Conservation (phyloP, 495 filamentous ascomycete genomes). For the Podospora pseudopauciseta region DNA sequence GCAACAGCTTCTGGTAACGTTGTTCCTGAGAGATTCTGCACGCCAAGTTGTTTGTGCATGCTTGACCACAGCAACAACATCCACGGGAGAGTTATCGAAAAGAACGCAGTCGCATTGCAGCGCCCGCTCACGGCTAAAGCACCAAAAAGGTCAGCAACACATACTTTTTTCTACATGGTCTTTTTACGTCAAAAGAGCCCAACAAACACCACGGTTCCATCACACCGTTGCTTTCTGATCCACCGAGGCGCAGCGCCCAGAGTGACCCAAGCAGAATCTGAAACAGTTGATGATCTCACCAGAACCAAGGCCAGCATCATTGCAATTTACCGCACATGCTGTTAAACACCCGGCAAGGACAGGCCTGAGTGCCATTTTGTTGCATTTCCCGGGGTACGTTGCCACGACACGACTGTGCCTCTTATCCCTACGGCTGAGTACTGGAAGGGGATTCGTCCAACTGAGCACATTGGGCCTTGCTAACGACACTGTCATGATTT, state of each 20-base stretch:
- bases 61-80: background rate
- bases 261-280: slow-evolving; percentile 17
- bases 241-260: slow-evolving; percentile 18
- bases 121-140: background rate
- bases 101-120: slow-evolving; percentile 2
- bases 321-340: background rate
- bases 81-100: background rate
- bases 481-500: background rate
- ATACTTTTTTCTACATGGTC: background rate
- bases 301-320: background rate
- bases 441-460: background rate
- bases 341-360: background rate
- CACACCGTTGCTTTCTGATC: background rate
- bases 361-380: background rate
- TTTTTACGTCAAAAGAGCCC: background rate
- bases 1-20: background rate
- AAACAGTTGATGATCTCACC: slow-evolving; percentile 20
- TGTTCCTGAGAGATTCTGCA: slow-evolving; percentile 1
- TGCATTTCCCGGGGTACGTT: background rate
- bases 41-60: background rate
- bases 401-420: background rate
- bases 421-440: background rate
- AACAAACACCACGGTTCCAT: background rate
- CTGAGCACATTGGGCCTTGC: background rate
- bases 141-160: background rate